Base-by-base conservation (phyloP, 108 stramenopile species). In the Nitzschia sp. region DNA sequence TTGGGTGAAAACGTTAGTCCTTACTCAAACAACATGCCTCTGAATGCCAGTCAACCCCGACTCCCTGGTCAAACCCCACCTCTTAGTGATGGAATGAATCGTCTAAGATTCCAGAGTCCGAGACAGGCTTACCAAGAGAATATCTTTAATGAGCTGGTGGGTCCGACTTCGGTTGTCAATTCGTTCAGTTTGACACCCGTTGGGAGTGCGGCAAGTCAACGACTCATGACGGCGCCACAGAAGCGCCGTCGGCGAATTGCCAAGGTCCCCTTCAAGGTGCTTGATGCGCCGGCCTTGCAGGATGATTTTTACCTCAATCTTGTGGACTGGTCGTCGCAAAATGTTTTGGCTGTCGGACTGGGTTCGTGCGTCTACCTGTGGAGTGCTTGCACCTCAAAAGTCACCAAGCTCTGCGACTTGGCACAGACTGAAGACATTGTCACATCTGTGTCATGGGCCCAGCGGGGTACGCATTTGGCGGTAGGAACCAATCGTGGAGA, bases 261-360 rank as follows among this genome's bases (percentile, higher is more conserved):
- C 41, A 96, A 96, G 78, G 91, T 94, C 6, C 97, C 98, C 26
- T 96, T 96, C 59, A 98, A 98, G 79, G 97, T 98, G n/a, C 79
- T 99, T 47, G 98, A 99, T 81, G 99, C 99, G 4, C 99, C 99
- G 0, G 84, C 90, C 23, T 83, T 99, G 17, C 91, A 92, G 76
- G 99, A 99, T 78, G 99, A 99, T 78, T 99, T 98, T 73, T 99
- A 99, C 68, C 77, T 99, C 48, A 98, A 98, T 63, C 77, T 99
- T 5, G 97, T 99, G 21, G 96, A 97, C 75, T 99, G 99, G 99
- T 88, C 87, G 2, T 79, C 93, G 1, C 83, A 78, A 38, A 97
- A 99, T 71, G 94, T 98, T n/a, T 71, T 99, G 35, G 97, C 99
- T 0, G 99, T 98, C n/a, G 99, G 96, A 6, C 80, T 99, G 25